Evolutionary conservation across 768 basidiomycete species (phyloP).

Genomic region (Pleurotus ostreatus): DNA sequence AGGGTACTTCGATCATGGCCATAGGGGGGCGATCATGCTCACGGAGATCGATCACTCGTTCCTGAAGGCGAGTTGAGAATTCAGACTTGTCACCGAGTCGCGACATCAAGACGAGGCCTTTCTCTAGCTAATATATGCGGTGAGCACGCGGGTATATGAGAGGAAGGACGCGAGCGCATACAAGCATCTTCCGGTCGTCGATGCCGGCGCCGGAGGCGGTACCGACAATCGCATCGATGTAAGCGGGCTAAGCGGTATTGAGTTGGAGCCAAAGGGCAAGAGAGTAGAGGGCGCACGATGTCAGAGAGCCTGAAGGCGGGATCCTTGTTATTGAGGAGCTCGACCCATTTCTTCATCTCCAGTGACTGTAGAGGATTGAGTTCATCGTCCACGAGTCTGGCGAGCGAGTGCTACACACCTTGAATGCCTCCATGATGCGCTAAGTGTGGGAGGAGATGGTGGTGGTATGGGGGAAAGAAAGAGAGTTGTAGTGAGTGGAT

Average conservation of each 20-base stretch:
- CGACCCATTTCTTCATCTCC: background rate
- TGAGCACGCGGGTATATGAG: slow-evolving; percentile 6
- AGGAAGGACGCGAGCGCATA: slow-evolving; percentile 21
- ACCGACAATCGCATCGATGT: slow-evolving; percentile 38
- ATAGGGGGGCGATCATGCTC: slow-evolving; percentile 22
- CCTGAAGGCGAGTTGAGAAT: slow-evolving; percentile 38
- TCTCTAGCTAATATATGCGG: slow-evolving; percentile 54
- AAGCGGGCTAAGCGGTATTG: slow-evolving; percentile 36
- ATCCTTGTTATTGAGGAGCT: background rate
- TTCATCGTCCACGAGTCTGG: background rate
- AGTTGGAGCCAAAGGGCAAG: background rate
- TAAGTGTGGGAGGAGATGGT: slow-evolving; percentile 19
- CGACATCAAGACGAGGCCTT: slow-evolving; percentile 56
- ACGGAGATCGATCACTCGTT: slow-evolving; percentile 53
- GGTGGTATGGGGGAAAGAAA: slow-evolving; percentile 5
- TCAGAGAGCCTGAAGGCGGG: slow-evolving; percentile 23
- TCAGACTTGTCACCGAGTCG: slow-evolving; percentile 28
- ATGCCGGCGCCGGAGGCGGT: slow-evolving; percentile 35
- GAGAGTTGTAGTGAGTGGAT: background rate
- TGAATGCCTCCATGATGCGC: slow-evolving; percentile 1
- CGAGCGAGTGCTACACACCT: background rate
- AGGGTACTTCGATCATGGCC: slow-evolving; percentile 6
- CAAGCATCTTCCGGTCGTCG: slow-evolving; percentile 62
- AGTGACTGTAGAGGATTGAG: background rate
- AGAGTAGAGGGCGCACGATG: slow-evolving; percentile 21